Conservation (phyloP, 495 filamentous ascomycete genomes). For the Aspergillus avenaceus region DNA sequence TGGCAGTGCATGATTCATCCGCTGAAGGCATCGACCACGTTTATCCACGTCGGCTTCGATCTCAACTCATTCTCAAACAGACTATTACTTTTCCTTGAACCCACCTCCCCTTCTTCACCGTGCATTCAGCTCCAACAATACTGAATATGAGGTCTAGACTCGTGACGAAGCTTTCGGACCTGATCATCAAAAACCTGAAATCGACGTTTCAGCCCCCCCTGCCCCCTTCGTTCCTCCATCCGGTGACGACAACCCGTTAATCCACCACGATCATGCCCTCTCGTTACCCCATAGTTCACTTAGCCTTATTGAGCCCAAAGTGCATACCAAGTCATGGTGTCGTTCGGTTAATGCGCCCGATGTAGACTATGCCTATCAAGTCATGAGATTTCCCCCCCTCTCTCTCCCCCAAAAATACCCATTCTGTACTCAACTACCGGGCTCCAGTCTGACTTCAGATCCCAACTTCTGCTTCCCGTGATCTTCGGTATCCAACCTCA, state of each 20-base stretch:
- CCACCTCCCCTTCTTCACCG: neutral
- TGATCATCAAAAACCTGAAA: slow-evolving; percentile 7
- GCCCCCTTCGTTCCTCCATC: slow-evolving; percentile 6
- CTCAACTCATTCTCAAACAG: slow-evolving; percentile 15
- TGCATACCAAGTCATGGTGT: slow-evolving; percentile 14
- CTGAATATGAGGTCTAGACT: slow-evolving; percentile 11
- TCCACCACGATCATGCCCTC: neutral
- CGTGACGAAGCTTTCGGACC: slow-evolving; percentile 13
- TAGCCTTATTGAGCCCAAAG: slow-evolving; percentile 7
- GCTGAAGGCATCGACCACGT: slow-evolving; percentile 37
- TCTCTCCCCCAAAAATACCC: slow-evolving; percentile 17
- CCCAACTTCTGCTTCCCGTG: neutral
- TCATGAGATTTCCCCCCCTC: too few relatives aligned
- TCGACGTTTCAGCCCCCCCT: slow-evolving; percentile 18
- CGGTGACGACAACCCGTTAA: slow-evolving; percentile 6
- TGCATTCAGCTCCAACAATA: neutral
- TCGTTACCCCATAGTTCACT: neutral
- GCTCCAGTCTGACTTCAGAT: neutral
- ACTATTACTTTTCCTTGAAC: slow-evolving; percentile 1
- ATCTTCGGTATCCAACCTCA: slow-evolving; percentile 9
- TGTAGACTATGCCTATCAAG: slow-evolving; percentile 7
- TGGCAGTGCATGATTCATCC: slow-evolving; percentile 17
- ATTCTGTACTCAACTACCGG: slow-evolving; percentile 8
- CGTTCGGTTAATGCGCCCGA: slow-evolving; percentile 16
- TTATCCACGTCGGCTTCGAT: slow-evolving; percentile 29